Evolutionary conservation across 2,329 filamentous ascomycete genomes (phyloP), one percentile per base, ranked within the genome.

Genomic region (Parastagonospora nodorum): DNA sequence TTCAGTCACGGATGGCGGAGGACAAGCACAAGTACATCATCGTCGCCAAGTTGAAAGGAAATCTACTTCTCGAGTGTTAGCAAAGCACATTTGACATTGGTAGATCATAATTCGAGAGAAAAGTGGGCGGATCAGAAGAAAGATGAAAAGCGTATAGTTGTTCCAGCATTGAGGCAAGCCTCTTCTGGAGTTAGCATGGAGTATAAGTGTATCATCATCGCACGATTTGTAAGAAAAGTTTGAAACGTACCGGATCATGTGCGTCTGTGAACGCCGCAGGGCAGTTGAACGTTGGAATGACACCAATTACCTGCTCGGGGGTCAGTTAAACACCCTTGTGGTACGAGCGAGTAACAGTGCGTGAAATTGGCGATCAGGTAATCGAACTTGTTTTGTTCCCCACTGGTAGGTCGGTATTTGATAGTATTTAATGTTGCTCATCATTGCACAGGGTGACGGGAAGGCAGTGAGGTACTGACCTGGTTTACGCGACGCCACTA

Each of bases 131-230:
- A 59, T 73, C 70, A 73, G 70, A 65, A 61, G 69, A 73, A 73
- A 73, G 70, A 73, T 73, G 69, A 73, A 73, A 73, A 73, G 70
- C 58, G 60, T 65, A 67, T 65, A 57, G 60, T 64, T 64, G 61
- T 63, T 66, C 55, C 68, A 69, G 64, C 70, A 73, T 68, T 45
- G 64, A 46, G 58, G 59, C 55, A 51, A 57, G 57, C 63, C 64
- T 63, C 66, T 59, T 72, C 67, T 66, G 69, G 32, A 64, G 64
- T 66, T 72, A 73, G 70, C 70, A 73, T 73, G 70, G 67, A 72
- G 62, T 67, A 57, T 66, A 63, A 56, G 66, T 62, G 50, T 58
- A 58, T 66, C 70, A 71, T 73, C 70, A 72, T 66, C 53, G 63
- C 56, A 63, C 45, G 14, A 31, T 28, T 36, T 29, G 38, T 45